A percentile compares a stretch with the other conserved stretches of the same genome.
phyloP scores from a whole-genome alignment of 768 basidiomycete species.

The Coprinopsis marcescibilis region DNA sequence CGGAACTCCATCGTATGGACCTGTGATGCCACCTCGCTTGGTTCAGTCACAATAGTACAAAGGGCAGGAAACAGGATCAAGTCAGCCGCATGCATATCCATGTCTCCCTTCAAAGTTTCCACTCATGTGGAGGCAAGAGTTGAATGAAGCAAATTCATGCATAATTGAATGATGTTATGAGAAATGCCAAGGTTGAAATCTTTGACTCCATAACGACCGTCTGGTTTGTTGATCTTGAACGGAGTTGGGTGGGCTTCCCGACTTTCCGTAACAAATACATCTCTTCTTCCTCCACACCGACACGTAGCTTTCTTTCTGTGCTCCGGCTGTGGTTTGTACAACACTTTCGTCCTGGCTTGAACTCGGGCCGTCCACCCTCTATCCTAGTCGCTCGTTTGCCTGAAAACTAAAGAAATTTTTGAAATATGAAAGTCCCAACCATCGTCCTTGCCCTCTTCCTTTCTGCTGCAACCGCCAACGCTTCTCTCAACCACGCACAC shows the following conservation, averaged over 20 bases:
- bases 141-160: no score
- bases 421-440: constrained; percentile 39
- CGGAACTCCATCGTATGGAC: no score
- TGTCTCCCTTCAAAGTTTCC: no score
- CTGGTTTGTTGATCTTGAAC: neutral
- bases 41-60: no score
- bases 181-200: neutral
- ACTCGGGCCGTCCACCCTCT: constrained; percentile 1
- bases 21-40: no score
- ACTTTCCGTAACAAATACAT: neutral
- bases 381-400: constrained; percentile 14
- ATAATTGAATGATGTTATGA: no score
- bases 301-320: neutral
- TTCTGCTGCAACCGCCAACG: constrained; percentile 26
- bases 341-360: neutral
- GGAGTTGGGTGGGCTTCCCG: constrained; percentile 4
- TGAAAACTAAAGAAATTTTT: constrained; percentile 12
- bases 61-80: no score
- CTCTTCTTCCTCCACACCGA: constrained; percentile 2
- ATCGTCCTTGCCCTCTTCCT: constrained; percentile 33
- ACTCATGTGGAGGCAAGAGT: no score
- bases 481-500: constrained; percentile 25
- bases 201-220: neutral
- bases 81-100: no score
- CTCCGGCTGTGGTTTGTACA: neutral